Conservation (phyloP, 495 filamentous ascomycete species). For the Daldinia childiae region DNA sequence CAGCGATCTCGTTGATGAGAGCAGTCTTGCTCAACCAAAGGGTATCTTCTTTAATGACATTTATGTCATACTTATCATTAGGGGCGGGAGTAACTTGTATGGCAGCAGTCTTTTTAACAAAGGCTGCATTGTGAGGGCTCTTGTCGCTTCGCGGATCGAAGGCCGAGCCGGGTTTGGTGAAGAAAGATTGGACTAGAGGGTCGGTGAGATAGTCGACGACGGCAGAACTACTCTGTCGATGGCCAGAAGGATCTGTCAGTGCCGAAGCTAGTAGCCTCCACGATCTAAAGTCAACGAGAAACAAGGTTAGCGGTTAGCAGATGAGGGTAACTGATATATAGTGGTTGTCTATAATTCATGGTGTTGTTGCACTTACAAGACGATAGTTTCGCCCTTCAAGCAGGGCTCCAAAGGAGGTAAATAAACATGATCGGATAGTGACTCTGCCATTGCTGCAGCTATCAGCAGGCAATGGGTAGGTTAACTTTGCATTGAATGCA, state of each 20-base stretch:
- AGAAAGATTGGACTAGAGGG: conserved; percentile 68
- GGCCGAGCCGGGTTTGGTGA: conserved; percentile 70
- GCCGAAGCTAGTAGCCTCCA: conserved; percentile 78
- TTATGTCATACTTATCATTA: conserved; percentile 74
- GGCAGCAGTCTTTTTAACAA: conserved; percentile 89
- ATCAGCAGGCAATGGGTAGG: conserved; percentile 59
- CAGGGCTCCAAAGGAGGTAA: conserved; percentile 60
- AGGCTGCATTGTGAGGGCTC: conserved; percentile 57
- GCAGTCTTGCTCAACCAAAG: conserved; percentile 82
- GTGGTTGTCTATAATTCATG: neutral
- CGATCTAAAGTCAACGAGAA: conserved; percentile 62
- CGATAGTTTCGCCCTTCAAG: conserved; percentile 54
- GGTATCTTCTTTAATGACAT: conserved; percentile 85
- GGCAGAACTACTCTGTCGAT: conserved; percentile 58
- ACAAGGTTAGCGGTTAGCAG: conserved; percentile 37
- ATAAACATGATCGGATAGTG: conserved; percentile 58
- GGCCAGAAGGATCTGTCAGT: conserved; percentile 62
- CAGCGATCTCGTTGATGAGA: conserved; percentile 80
- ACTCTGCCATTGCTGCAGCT: conserved; percentile 73
- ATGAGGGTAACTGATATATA: neutral
- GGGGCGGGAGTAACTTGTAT: conserved; percentile 81
- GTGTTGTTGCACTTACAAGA: conserved; percentile 50
- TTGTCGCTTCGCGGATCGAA: conserved; percentile 64
- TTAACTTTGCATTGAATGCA: conserved; percentile 44
- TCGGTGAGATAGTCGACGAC: conserved; percentile 73